Base-by-base conservation (phyloP, 108 stramenopile species). In the Fragilaria crotonensis region DNA sequence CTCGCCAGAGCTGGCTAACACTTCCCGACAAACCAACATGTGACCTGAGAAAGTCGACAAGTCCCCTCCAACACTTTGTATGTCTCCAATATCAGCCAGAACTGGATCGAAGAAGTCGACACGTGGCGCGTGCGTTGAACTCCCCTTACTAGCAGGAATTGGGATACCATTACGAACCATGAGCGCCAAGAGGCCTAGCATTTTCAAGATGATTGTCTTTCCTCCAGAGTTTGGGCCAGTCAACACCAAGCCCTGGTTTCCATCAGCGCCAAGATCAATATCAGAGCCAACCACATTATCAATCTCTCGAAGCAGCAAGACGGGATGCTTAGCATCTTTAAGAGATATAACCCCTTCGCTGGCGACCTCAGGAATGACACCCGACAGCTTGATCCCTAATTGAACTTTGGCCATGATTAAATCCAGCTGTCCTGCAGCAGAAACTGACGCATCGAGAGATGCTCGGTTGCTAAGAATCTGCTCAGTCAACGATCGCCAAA, bases 21-120 rank as follows among this genome's bases (percentile, higher is more conserved):
- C 85, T 52, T 87, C 85, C 5, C 76, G 59, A 41, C 87, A 87
- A 0, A 97, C 91, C 18, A 91, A 66, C 77, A 97, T 79, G 70
- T 97, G 96, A 9, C 93, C 94, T 5, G 85, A 85, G 58, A 95
- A 97, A 22, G 96, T 97, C 18, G 96, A 97, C 19, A 95, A 62
- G 48, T 95, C 94, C n/a, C 78, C 81, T 48, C 82, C 89, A 25
- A 95, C 91, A 58, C 81, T 85, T 67, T 97, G 96, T 52, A 91
- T 67, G 59, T 97, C 96, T 5, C 96, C 96, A 54, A 97, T 95
- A 65, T 95, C 94, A 21, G 96, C 95, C 19, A 95, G 73, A 9
- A 97, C 70, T 33, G 93, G 89, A 55, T 71, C 48, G 61, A 95
- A 95, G 69, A 74, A 89, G 69, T 92, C 94, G 14, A 90, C 80